phyloP scores from a whole-genome alignment of 495 filamentous ascomycete genomes.

The Penicillium mononematosum region DNA sequence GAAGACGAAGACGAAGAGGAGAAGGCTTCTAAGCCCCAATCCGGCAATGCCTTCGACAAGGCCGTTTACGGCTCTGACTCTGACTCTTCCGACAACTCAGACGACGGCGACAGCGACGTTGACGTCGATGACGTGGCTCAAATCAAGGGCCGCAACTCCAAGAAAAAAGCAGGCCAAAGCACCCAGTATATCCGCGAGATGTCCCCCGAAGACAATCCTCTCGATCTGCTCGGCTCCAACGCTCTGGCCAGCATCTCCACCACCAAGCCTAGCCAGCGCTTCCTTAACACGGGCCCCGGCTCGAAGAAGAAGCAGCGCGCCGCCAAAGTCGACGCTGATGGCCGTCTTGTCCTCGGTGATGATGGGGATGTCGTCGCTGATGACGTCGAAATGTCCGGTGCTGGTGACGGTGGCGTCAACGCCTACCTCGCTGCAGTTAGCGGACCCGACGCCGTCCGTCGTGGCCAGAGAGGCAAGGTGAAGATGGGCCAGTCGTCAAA shows the following conservation, averaged over 20 bases:
- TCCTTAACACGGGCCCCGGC: constrained; percentile 43
- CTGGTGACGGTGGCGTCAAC: constrained; percentile 62
- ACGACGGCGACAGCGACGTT: constrained; percentile 57
- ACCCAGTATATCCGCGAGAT: constrained; percentile 87
- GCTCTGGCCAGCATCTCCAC: constrained; percentile 91
- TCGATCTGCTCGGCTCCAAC: constrained; percentile 85
- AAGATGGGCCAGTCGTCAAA: constrained; percentile 74
- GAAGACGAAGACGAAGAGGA: constrained; percentile 50
- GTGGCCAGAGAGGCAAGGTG: constrained; percentile 79
- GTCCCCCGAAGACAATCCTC: constrained; percentile 74
- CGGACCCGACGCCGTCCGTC: constrained; percentile 75
- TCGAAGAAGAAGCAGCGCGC: constrained; percentile 50
- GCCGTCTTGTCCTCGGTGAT: constrained; percentile 79
- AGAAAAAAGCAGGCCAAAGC: constrained; percentile 49
- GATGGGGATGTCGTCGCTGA: constrained; percentile 41
- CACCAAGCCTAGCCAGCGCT: constrained; percentile 68
- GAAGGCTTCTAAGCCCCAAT: constrained; percentile 39
- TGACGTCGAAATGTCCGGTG: constrained; percentile 63
- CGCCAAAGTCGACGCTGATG: constrained; percentile 75
- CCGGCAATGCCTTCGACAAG: constrained; percentile 92
- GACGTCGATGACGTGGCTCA: constrained; percentile 42
- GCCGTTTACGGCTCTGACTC: constrained; percentile 89
- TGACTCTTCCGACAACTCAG: constrained; percentile 60
- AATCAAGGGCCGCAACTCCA: constrained; percentile 34
- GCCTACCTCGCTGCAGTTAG: constrained; percentile 91